These are phyloP conservation scores for Leishmania major DNA, from an alignment of 208 protist species.

Conservation along the genomic window DNA sequence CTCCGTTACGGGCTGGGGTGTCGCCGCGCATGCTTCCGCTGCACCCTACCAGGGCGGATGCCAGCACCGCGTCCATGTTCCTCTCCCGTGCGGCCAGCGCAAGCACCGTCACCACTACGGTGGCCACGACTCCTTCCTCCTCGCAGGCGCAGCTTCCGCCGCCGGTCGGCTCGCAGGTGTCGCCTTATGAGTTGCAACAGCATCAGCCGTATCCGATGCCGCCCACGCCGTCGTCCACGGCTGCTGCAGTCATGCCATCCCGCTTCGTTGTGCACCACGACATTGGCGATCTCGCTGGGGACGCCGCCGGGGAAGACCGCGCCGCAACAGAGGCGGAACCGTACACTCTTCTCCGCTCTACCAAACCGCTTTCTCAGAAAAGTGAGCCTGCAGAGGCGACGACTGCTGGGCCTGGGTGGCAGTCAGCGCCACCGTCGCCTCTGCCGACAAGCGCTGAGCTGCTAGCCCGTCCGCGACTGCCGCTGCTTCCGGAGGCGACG, in stretches of 20 bases:
- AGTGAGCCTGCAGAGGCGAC: background rate
- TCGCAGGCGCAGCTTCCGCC: conserved; percentile 8
- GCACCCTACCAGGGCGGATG: conserved; percentile 34
- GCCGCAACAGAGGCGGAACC: background rate
- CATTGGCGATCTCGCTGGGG: background rate
- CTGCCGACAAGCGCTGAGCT: background rate
- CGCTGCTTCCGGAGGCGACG: background rate
- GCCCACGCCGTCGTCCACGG: background rate
- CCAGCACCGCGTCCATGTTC: background rate
- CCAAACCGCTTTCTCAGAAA: background rate
- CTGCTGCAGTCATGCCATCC: background rate
- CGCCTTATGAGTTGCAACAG: conserved; percentile 9
- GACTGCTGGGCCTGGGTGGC: conserved; percentile 2
- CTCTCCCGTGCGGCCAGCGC: conserved; percentile 16
- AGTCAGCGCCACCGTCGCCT: conserved; percentile 1
- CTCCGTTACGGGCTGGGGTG: conserved; percentile 54
- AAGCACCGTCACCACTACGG: conserved; percentile 10
- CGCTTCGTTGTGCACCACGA: background rate
- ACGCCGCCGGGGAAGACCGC: background rate
- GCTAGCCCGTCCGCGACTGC: background rate
- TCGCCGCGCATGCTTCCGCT: conserved; percentile 49
- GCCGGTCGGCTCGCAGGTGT: conserved; percentile 12
- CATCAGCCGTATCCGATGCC: conserved; percentile 1
- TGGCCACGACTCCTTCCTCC: conserved; percentile 5
- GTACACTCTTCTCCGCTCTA: background rate